Evolutionary conservation across 257 asterid genomes (phyloP).

Genomic region (Gentiana straminea): DNA sequence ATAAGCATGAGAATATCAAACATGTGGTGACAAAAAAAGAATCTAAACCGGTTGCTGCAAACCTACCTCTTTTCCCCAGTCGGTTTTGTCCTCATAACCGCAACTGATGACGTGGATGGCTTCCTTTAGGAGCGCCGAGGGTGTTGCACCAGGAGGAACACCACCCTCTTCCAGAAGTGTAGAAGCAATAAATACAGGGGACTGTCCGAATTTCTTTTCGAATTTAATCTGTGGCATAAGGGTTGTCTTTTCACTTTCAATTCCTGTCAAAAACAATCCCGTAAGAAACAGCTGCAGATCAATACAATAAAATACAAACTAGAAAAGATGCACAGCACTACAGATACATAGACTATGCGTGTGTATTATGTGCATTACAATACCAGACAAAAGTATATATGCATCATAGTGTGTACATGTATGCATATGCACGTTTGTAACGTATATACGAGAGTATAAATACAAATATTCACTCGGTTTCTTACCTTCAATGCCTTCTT

Average conservation of each 20-base stretch:
- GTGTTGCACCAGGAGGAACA: constrained; percentile 69
- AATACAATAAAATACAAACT: too few relatives aligned
- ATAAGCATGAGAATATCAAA: constrained; percentile 7
- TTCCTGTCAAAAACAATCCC: constrained; percentile 35
- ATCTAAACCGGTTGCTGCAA: neutral
- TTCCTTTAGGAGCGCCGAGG: constrained; percentile 96
- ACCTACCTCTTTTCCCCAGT: constrained; percentile 95
- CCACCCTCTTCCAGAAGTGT: constrained; percentile 86
- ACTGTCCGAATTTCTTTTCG: constrained; percentile 90
- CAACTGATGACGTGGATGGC: constrained; percentile 96
- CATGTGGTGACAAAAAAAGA: neutral
- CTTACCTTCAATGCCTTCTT: constrained; percentile 91
- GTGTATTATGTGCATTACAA: neutral
- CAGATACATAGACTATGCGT: neutral
- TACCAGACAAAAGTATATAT: too few relatives aligned
- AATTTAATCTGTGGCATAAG: constrained; percentile 79
- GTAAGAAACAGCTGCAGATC: neutral
- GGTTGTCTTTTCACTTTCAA: constrained; percentile 62
- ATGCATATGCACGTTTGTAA: neutral
- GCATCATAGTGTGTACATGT: too few relatives aligned
- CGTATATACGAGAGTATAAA: neutral
- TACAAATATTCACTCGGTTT: neutral
- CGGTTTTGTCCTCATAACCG: constrained; percentile 94
- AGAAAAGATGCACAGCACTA: too few relatives aligned
- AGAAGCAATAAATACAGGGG: constrained; percentile 87